These are phyloP conservation scores for Myxozyma geophila DNA, from an alignment of 805 yeast species.

Conservation along the genomic window DNA sequence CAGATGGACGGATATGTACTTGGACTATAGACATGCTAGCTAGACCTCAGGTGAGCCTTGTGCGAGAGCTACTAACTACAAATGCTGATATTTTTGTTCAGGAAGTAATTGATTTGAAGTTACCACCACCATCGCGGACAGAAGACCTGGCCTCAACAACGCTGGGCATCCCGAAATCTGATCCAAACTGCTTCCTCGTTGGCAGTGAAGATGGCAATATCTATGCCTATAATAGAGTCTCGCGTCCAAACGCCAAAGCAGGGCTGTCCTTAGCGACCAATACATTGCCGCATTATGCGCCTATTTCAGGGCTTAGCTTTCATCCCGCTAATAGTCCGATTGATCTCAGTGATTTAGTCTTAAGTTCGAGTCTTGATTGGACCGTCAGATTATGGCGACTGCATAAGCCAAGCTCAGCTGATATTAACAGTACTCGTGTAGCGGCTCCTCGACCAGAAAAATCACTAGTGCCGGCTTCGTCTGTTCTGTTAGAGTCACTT, in stretches of 20 bases:
- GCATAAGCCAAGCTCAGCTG: conserved; percentile 3
- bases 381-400: conserved; percentile 46
- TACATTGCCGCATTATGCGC: conserved; percentile 45
- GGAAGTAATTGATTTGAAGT: conserved; percentile 41
- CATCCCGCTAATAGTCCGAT: conserved; percentile 40
- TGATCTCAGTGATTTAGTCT: conserved; percentile 41
- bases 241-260: conserved; percentile 42
- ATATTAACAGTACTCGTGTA: neutral
- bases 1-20: conserved; percentile 48
- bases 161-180: conserved; percentile 40
- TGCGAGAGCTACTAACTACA: neutral
- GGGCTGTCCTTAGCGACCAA: conserved; percentile 42
- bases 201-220: conserved; percentile 49
- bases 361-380: conserved; percentile 48
- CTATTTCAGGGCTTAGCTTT: conserved; percentile 43
- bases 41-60: conserved; percentile 40
- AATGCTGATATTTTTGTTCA: conserved; percentile 9
- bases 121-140: conserved; percentile 38
- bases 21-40: conserved; percentile 49
- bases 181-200: conserved; percentile 43
- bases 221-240: conserved; percentile 44
- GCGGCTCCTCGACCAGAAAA: too few species aligned
- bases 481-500: conserved; percentile 34
- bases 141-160: conserved; percentile 44
- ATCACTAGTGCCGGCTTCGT: neutral